Evolutionary conservation across 805 yeast genomes (phyloP).

Genomic region (Monosporozyma unispora): DNA sequence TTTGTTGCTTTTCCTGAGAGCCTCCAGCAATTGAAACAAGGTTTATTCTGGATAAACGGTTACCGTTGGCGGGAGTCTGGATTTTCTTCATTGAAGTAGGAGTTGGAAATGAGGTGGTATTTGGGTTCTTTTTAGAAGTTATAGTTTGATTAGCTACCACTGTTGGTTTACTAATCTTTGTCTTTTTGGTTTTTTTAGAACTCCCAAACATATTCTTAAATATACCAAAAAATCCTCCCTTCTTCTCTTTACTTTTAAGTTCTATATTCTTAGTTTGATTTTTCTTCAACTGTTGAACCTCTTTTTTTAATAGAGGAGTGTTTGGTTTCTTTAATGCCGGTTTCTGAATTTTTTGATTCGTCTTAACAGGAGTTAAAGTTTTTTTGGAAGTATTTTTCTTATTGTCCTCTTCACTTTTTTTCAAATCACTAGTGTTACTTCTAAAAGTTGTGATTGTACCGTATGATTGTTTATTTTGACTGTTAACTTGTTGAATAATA

Average conservation of each 20-base stretch:
- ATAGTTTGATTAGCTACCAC: not conserved
- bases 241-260: constrained; percentile 10
- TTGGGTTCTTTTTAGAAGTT: not conserved
- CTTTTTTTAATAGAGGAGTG: not conserved
- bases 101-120: not conserved
- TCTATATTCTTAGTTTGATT: not conserved
- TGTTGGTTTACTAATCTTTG: constrained; percentile 3
- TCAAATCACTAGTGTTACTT: constrained; percentile 23
- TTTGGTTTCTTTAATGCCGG: not conserved
- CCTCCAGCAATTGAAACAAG: not conserved
- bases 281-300: not conserved
- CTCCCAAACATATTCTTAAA: constrained; percentile 14
- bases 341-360: not conserved
- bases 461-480: constrained; percentile 20
- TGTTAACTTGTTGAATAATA: constrained; percentile 5
- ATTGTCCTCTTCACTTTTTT: constrained; percentile 4
- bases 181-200: constrained; percentile 9
- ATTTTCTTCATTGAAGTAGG: constrained; percentile 1
- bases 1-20: not conserved
- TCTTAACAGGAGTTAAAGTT: not conserved
- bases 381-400: not conserved
- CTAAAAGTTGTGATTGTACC: constrained; percentile 28
- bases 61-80: not conserved
- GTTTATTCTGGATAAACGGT: constrained; percentile 1
- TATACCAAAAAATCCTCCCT: constrained; percentile 10